Conservation (phyloP, 129 eudicot genomes). For the Lactuca sativa region DNA sequence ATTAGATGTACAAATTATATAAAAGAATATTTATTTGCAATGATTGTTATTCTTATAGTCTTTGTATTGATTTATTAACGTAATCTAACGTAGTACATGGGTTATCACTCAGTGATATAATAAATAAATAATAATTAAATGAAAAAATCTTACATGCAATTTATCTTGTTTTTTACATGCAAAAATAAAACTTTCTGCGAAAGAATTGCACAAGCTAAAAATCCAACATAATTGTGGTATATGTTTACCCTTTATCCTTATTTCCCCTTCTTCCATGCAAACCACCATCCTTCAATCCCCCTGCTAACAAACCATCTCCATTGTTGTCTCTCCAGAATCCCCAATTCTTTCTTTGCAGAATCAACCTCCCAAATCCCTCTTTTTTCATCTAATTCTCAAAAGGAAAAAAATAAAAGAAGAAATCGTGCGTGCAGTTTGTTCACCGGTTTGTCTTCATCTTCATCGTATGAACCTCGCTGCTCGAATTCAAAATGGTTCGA, state of each 20-base stretch:
- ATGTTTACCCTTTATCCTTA: constrained; percentile 4
- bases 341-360: constrained; percentile 22
- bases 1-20: no score
- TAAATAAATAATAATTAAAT: no score
- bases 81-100: no score
- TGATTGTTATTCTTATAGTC: no score
- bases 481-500: constrained; percentile 60
- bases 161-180: no score
- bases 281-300: constrained; percentile 22
- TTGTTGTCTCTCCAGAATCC: constrained; percentile 15
- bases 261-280: constrained; percentile 32
- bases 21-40: no score
- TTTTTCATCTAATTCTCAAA: constrained; percentile 20
- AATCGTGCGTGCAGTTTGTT: constrained; percentile 18
- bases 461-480: constrained; percentile 28
- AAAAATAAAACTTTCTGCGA: not conserved
- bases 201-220: not conserved
- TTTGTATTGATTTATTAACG: no score
- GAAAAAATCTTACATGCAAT: not conserved
- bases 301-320: constrained; percentile 17
- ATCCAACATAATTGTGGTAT: constrained; percentile 8
- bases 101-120: no score
- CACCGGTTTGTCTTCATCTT: constrained; percentile 28
- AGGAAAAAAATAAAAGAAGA: not conserved
- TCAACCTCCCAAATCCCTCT: constrained; percentile 10